These are phyloP conservation scores for Neoarthrinium moseri DNA, from an alignment of 2,329 filamentous ascomycete species.

Conservation along the genomic window DNA sequence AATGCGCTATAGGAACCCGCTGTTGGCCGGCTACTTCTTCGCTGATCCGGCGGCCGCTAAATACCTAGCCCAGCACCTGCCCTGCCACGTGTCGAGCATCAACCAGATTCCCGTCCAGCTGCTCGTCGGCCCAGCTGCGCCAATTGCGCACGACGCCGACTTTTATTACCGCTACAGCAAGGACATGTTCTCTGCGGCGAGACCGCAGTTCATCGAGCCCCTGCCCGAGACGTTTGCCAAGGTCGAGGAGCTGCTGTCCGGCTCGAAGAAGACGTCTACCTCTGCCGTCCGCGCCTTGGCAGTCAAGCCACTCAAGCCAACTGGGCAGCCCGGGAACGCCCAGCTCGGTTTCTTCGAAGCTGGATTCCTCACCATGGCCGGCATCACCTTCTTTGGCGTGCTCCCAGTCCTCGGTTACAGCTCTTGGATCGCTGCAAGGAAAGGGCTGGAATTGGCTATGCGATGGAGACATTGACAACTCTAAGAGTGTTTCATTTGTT, in stretches of 20 bases:
- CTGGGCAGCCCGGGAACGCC: conserved; percentile 30
- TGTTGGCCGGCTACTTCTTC: conserved; percentile 53
- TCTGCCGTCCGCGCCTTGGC: conserved; percentile 13
- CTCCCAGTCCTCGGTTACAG: conserved; percentile 13
- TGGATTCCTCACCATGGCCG: conserved; percentile 37
- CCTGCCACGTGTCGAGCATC: conserved; percentile 47
- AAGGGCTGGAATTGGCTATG: conserved; percentile 11
- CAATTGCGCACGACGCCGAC: conserved; percentile 23
- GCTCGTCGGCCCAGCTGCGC: conserved; percentile 41
- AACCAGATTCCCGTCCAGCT: conserved; percentile 58
- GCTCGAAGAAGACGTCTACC: conserved; percentile 16
- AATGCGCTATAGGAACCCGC: conserved; percentile 15
- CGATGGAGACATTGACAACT: conserved; percentile 8
- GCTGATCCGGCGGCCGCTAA: conserved; percentile 48
- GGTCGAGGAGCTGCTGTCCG: conserved; percentile 18
- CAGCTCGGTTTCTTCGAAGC: conserved; percentile 48
- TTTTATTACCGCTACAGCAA: conserved; percentile 36
- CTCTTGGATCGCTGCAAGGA: conserved; percentile 12
- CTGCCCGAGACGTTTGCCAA: conserved; percentile 13
- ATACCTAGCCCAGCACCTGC: conserved; percentile 58
- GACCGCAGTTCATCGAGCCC: conserved; percentile 38
- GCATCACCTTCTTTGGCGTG: conserved; percentile 19
- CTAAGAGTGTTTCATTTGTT: neutral
- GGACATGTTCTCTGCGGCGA: conserved; percentile 41
- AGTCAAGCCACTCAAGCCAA: conserved; percentile 28